Evolutionary conservation across 306 rosid species (phyloP).

Genomic region (Lathyrus sativus): DNA sequence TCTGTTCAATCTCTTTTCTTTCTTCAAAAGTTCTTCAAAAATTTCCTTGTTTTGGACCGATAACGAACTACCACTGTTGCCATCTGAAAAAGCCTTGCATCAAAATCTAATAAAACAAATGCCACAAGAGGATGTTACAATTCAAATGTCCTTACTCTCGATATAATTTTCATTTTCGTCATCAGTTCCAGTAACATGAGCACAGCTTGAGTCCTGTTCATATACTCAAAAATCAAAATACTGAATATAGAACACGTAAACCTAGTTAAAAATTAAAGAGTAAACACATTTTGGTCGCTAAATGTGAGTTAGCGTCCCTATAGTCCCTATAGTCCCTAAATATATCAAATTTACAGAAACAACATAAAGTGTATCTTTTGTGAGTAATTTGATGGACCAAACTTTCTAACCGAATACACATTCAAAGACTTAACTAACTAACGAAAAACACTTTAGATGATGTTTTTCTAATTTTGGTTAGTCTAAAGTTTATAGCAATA

Average conservation of each 20-base stretch:
- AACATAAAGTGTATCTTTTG: background rate
- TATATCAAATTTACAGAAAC: background rate
- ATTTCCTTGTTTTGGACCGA: conserved; percentile 58
- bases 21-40: conserved; percentile 55
- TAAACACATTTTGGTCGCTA: background rate
- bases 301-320: background rate
- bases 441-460: background rate
- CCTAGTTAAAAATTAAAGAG: conserved; percentile 9
- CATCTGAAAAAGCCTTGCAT: conserved; percentile 50
- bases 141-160: conserved; percentile 50
- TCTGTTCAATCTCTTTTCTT: conserved; percentile 56
- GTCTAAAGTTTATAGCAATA: background rate
- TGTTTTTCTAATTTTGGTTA: background rate
- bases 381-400: background rate
- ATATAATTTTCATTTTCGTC: conserved; percentile 46
- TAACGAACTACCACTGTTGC: conserved; percentile 47
- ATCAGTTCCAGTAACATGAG: conserved; percentile 41
- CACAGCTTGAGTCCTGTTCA: conserved; percentile 58
- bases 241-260: conserved; percentile 19
- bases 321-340: background rate
- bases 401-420: background rate
- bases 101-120: conserved; percentile 18
- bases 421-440: background rate
- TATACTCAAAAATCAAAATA: conserved; percentile 34
- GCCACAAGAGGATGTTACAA: background rate